Percentiles rank a stretch among this genome's conserved stretches.
These are phyloP conservation scores for Arthromyces matolae DNA, from an alignment of 768 basidiomycete genomes.

Conservation along the genomic window DNA sequence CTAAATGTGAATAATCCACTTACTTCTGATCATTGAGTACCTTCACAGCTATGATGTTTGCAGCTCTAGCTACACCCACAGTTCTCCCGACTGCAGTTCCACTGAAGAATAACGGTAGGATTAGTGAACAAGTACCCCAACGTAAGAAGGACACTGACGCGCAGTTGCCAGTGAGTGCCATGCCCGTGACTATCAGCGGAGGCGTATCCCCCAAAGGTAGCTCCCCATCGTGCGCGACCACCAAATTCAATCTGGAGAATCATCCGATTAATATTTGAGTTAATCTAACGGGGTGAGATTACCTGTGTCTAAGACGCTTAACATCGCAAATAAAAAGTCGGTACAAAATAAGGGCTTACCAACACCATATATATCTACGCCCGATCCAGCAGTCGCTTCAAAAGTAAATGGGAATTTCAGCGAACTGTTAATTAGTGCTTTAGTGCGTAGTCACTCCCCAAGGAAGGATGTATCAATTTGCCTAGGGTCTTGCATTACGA, in stretches of 20 bases:
- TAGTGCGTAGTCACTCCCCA: neutral
- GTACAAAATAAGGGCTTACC: neutral
- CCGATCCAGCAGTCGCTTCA: too few relatives aligned
- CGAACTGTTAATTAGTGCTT: neutral
- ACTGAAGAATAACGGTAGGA: constrained; percentile 9
- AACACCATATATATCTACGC: neutral
- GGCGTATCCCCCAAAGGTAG: constrained; percentile 29
- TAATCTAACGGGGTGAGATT: neutral
- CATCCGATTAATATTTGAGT: neutral
- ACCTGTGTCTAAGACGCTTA: constrained; percentile 20
- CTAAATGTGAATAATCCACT: neutral
- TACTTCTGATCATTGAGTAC: constrained; percentile 3
- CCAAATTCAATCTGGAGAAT: constrained; percentile 31
- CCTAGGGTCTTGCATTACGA: neutral
- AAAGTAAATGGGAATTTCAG: too few relatives aligned
- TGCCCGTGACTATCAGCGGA: constrained; percentile 37
- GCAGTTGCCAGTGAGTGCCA: constrained; percentile 39
- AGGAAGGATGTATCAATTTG: neutral
- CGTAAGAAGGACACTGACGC: constrained; percentile 21
- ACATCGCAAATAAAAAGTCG: neutral
- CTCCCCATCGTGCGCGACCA: constrained; percentile 40
- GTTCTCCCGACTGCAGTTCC: constrained; percentile 32
- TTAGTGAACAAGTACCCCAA: neutral
- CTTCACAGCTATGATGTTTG: constrained; percentile 13
- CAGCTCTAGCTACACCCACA: constrained; percentile 32